Percentiles rank a stretch among this genome's conserved stretches.
These are phyloP conservation scores for Mortierella sp. DNA, from an alignment of 371 early-diverging fungal species.

Conservation along the genomic window DNA sequence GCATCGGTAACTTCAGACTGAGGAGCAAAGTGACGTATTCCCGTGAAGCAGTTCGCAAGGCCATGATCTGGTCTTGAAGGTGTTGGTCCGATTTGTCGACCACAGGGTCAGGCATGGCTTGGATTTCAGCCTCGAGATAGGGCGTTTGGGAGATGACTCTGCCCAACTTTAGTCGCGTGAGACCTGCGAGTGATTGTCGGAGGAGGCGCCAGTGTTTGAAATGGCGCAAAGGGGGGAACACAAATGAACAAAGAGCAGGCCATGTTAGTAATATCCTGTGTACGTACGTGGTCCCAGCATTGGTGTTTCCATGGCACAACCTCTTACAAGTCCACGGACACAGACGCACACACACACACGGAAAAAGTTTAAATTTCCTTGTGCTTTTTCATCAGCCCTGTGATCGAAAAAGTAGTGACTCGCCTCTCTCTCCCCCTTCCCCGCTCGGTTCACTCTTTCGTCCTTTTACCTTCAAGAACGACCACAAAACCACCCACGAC, in stretches of 20 bases:
- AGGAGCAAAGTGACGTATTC: slow-evolving; percentile 69
- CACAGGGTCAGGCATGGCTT: slow-evolving; percentile 38
- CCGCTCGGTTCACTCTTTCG: no score
- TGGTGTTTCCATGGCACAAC: no score
- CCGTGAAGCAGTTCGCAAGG: slow-evolving; percentile 67
- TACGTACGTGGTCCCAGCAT: no score
- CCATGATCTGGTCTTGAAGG: slow-evolving; percentile 62
- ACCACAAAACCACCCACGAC: slow-evolving; percentile 44
- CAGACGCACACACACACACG: no score
- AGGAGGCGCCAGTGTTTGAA: no score
- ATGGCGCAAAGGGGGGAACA: neutral
- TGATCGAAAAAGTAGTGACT: no score
- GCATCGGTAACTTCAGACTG: slow-evolving; percentile 73
- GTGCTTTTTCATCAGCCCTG: no score
- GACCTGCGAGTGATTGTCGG: slow-evolving; percentile 8
- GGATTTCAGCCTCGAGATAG: slow-evolving; percentile 38
- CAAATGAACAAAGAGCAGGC: no score
- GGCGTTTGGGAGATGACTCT: slow-evolving; percentile 32
- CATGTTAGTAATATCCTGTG: no score
- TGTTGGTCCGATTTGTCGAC: slow-evolving; percentile 63
- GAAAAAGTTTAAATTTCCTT: no score
- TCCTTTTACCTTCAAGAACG: slow-evolving; percentile 36
- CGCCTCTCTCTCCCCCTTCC: no score
- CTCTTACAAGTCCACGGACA: no score
- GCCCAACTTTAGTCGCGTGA: slow-evolving; percentile 38